Conservation (phyloP, 2,329 filamentous ascomycete species). For the Sporothrix mexicana region DNA sequence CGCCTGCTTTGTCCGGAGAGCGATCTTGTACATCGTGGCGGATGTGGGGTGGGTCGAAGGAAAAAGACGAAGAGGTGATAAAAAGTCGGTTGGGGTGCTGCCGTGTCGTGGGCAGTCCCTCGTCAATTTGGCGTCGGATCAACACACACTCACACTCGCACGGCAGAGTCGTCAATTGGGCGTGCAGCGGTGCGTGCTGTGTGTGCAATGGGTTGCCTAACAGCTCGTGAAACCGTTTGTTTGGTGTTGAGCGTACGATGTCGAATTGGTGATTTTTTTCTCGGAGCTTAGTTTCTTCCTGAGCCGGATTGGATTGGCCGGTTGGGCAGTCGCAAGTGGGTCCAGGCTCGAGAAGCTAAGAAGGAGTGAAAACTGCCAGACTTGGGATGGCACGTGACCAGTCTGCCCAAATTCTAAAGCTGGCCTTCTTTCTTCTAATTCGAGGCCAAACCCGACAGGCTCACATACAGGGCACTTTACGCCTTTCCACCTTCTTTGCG, state of each 20-base stretch:
- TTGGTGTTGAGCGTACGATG: too few relatives aligned
- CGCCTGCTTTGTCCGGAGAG: slow-evolving; percentile 69
- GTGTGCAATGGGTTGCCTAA: background rate
- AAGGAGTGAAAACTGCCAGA: background rate
- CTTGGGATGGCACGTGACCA: background rate
- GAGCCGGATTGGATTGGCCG: slow-evolving; percentile 28
- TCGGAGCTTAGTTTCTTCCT: slow-evolving; percentile 34
- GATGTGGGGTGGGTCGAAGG: background rate
- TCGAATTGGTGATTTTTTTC: slow-evolving; percentile 32
- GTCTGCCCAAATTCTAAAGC: background rate
- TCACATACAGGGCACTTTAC: background rate
- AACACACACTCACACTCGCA: background rate
- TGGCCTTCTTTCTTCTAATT: background rate
- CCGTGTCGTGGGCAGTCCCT: background rate
- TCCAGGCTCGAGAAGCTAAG: background rate
- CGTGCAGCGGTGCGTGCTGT: background rate
- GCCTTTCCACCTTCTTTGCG: background rate
- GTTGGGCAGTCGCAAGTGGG: background rate
- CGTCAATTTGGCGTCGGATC: slow-evolving; percentile 17
- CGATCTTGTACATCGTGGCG: slow-evolving; percentile 69
- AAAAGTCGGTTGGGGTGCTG: background rate
- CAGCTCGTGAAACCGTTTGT: background rate
- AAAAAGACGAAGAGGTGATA: background rate
- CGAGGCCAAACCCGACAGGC: background rate
- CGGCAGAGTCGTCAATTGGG: slow-evolving; percentile 13